A percentile compares a stretch with the other conserved stretches of the same genome.
phyloP scores from a whole-genome alignment of 805 yeast species.

The Candida maris region DNA sequence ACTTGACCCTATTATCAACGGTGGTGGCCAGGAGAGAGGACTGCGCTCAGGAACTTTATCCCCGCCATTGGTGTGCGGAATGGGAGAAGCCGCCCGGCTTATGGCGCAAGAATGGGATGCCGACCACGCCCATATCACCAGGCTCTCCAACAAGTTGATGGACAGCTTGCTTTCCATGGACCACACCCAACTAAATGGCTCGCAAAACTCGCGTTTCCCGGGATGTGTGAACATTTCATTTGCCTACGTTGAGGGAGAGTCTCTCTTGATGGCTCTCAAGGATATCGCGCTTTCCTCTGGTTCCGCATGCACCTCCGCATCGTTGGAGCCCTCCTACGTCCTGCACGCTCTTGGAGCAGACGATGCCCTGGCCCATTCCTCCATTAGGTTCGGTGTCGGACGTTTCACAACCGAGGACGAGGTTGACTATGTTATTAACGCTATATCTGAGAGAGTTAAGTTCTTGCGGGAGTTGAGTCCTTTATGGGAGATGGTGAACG shows the following conservation, averaged over 20 bases:
- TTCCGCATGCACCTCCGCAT: slow-evolving; percentile 98
- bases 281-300: slow-evolving; percentile 96
- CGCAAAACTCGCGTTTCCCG: slow-evolving; percentile 65
- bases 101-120: slow-evolving; percentile 68
- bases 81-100: slow-evolving; percentile 95
- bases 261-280: slow-evolving; percentile 93
- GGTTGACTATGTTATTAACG: slow-evolving; percentile 87
- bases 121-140: slow-evolving; percentile 67
- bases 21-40: slow-evolving; percentile 99
- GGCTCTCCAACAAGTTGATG: slow-evolving; percentile 69
- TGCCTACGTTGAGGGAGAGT: slow-evolving; percentile 98
- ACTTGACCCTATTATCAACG: slow-evolving; percentile 88
- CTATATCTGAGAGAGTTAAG: slow-evolving; percentile 83
- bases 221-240: slow-evolving; percentile 97
- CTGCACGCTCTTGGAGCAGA: slow-evolving; percentile 96
- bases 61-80: slow-evolving; percentile 93
- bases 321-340: slow-evolving; percentile 95
- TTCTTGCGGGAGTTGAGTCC: slow-evolving; percentile 92
- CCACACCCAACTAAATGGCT: slow-evolving; percentile 89
- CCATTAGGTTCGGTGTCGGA: slow-evolving; percentile 95
- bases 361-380: slow-evolving; percentile 97
- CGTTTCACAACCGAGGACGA: slow-evolving; percentile 96
- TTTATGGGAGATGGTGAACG: slow-evolving; percentile 99
- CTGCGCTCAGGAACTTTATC: slow-evolving; percentile 95
- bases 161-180: slow-evolving; percentile 75